phyloP scores from a whole-genome alignment of 768 basidiomycete genomes.

The Hygrophorus pudorinus region DNA sequence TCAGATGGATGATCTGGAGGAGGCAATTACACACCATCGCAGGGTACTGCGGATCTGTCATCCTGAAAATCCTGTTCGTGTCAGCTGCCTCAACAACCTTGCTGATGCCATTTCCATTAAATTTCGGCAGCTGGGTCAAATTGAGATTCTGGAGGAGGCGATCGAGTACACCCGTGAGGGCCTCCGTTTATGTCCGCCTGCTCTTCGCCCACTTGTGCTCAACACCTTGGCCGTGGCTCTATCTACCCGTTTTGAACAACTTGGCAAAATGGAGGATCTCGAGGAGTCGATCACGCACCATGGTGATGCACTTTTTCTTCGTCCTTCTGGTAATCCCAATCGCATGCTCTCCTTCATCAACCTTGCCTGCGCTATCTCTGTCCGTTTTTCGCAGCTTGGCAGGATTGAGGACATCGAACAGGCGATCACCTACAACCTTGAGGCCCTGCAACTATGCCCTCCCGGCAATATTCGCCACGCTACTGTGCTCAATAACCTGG shows the following conservation, averaged over 20 bases:
- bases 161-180: background rate
- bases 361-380: background rate
- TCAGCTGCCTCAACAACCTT: slow-evolving; percentile 1
- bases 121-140: background rate
- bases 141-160: background rate
- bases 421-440: too few relatives aligned
- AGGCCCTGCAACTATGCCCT: too few relatives aligned
- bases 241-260: background rate
- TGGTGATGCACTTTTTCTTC: background rate
- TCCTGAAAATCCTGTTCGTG: background rate
- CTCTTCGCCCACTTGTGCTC: slow-evolving; percentile 10
- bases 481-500: too few relatives aligned
- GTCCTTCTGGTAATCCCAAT: background rate
- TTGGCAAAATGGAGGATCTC: background rate
- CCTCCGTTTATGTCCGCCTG: too few relatives aligned
- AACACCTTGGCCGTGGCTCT: slow-evolving; percentile 1
- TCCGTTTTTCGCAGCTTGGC: background rate
- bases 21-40: background rate
- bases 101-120: background rate
- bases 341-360: background rate
- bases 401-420: slow-evolving; percentile 1
- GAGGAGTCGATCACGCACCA: background rate
- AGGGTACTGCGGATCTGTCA: background rate
- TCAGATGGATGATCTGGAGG: background rate
- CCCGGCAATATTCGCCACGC: too few relatives aligned